Conservation (phyloP, 306 rosid genomes). For the Chamaecrista fasciculata region DNA sequence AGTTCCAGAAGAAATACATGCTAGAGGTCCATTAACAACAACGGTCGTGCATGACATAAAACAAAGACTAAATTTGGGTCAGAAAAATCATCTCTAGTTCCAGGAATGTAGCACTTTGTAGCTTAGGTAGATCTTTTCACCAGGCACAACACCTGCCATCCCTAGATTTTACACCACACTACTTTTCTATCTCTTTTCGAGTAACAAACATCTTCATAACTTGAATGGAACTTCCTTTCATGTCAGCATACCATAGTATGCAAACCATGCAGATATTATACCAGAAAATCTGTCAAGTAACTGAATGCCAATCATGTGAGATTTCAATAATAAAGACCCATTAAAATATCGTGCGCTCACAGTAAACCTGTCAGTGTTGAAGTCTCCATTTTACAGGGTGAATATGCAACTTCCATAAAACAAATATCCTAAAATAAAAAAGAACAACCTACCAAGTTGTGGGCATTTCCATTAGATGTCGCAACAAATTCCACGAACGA, state of each 20-base stretch:
- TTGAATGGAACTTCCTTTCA: not conserved
- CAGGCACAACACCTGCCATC: not conserved
- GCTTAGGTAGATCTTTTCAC: constrained; percentile 18
- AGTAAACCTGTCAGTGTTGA: not conserved
- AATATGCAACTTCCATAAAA: constrained; percentile 12
- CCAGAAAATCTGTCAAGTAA: constrained; percentile 11
- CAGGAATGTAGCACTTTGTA: not conserved
- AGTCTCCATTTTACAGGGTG: constrained; percentile 22
- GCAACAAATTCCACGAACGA: constrained; percentile 86
- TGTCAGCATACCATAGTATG: constrained; percentile 2
- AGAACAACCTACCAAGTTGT: constrained; percentile 65
- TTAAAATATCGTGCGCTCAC: not conserved
- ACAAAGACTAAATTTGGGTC: constrained; percentile 23
- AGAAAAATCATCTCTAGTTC: not conserved
- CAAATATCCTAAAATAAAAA: not conserved
- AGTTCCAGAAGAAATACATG: constrained; percentile 23
- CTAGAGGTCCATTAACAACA: constrained; percentile 22
- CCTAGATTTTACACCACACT: constrained; percentile 8
- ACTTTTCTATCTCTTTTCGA: not conserved
- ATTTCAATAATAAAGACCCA: constrained; percentile 4
- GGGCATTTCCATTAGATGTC: constrained; percentile 59
- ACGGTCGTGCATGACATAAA: constrained; percentile 1
- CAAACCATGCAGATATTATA: not conserved
- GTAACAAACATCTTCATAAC: not conserved
- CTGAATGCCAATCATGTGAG: not conserved